Conservation (phyloP, 2,329 filamentous ascomycete species). For the Chlorencoelia australis region DNA sequence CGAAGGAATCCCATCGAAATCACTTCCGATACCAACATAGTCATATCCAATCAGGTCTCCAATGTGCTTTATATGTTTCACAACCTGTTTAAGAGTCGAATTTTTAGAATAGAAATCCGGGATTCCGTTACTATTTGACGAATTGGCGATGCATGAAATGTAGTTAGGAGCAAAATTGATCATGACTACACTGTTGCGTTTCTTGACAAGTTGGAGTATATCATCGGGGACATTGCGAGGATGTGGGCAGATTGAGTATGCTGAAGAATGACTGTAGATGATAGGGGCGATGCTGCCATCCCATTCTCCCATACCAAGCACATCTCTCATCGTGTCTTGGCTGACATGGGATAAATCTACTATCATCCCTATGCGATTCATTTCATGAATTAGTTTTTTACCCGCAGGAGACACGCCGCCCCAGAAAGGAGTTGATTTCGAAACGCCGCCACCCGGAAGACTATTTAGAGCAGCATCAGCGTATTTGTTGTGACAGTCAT, state of each 20-base stretch:
- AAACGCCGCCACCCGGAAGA: conserved; percentile 28
- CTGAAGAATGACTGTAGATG: conserved; percentile 84
- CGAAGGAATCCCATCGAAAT: conserved; percentile 68
- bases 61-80: conserved; percentile 72
- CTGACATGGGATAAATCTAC: conserved; percentile 77
- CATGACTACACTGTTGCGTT: conserved; percentile 72
- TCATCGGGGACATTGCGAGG: conserved; percentile 85
- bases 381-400: conserved; percentile 63
- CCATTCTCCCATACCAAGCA: conserved; percentile 59
- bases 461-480: conserved; percentile 71
- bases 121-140: conserved; percentile 49
- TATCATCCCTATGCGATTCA: conserved; percentile 94
- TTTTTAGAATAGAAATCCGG: conserved; percentile 59
- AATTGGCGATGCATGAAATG: conserved; percentile 54
- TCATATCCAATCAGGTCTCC: conserved; percentile 76
- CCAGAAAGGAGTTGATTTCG: conserved; percentile 46
- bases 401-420: conserved; percentile 65
- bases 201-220: conserved; percentile 66
- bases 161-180: conserved; percentile 82
- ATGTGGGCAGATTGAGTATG: conserved; percentile 71
- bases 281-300: conserved; percentile 67
- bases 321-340: conserved; percentile 75
- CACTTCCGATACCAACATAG: conserved; percentile 78
- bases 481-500: conserved; percentile 87
- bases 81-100: conserved; percentile 67